Evolutionary conservation across 768 basidiomycete genomes (phyloP).

Genomic region (Hypsizygus marmoreus): DNA sequence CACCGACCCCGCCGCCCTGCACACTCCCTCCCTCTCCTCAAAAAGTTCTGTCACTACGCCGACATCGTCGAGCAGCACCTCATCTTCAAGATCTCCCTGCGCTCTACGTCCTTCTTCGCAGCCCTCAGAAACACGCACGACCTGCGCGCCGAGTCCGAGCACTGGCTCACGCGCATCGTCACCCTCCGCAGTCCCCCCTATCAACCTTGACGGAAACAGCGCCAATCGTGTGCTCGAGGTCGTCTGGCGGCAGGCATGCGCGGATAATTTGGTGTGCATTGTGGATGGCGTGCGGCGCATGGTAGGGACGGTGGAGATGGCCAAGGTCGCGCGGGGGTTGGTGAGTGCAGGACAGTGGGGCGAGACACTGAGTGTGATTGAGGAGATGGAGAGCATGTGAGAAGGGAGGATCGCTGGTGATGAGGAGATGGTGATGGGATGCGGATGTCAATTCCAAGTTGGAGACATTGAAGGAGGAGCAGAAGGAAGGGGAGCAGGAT

Average conservation of each 20-base stretch:
- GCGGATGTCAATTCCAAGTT: too few species aligned
- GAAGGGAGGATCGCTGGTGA: slow-evolving; percentile 22
- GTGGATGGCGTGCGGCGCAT: slow-evolving; percentile 63
- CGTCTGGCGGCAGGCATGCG: slow-evolving; percentile 62
- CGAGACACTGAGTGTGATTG: slow-evolving; percentile 77
- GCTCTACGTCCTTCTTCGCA: slow-evolving; percentile 92
- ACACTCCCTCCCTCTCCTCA: slow-evolving; percentile 73
- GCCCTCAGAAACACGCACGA: slow-evolving; percentile 92
- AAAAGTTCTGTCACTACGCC: slow-evolving; percentile 82
- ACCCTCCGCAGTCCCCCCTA: slow-evolving; percentile 69
- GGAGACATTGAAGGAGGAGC: background rate
- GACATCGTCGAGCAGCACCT: slow-evolving; percentile 94
- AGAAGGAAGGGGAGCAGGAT: too few species aligned
- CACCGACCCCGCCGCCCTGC: slow-evolving; percentile 62
- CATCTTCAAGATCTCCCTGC: slow-evolving; percentile 83
- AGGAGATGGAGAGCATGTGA: slow-evolving; percentile 65
- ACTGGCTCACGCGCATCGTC: slow-evolving; percentile 74
- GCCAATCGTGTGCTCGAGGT: slow-evolving; percentile 80
- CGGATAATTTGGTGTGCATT: slow-evolving; percentile 60
- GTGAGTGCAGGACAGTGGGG: slow-evolving; percentile 85
- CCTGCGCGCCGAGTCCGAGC: slow-evolving; percentile 83
- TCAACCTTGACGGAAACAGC: slow-evolving; percentile 71
- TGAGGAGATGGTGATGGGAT: background rate
- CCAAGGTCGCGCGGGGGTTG: slow-evolving; percentile 64
- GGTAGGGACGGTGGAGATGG: slow-evolving; percentile 73